A percentile compares a stretch with the other conserved stretches of the same genome.
Conservation (phyloP, 2,329 filamentous ascomycete genomes). For the Clonostachys sp. region DNA sequence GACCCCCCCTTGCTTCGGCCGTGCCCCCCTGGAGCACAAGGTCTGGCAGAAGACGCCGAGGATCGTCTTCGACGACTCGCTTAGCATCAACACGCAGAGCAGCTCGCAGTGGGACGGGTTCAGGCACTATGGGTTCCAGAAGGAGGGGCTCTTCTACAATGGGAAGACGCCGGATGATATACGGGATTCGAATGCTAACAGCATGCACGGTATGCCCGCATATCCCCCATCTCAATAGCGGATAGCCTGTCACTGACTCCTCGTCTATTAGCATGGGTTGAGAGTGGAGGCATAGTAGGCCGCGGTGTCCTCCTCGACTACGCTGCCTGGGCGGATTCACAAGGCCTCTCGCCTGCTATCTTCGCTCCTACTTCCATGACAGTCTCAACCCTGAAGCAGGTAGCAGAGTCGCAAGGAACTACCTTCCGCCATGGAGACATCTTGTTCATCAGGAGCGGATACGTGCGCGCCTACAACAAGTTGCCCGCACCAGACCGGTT, state of each 20-base stretch:
- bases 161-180: conserved; percentile 35
- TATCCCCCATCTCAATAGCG: not conserved
- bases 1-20: conserved; percentile 23
- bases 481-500: conserved; percentile 27
- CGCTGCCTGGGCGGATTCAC: conserved; percentile 32
- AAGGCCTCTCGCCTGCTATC: conserved; percentile 25
- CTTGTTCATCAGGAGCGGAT: conserved; percentile 50
- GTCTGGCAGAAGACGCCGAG: conserved; percentile 17
- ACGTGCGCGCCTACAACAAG: conserved; percentile 34
- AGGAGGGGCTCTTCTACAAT: conserved; percentile 25
- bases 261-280: conserved; percentile 10
- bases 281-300: conserved; percentile 39
- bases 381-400: conserved; percentile 30
- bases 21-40: conserved; percentile 18
- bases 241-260: not conserved
- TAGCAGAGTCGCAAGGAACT: conserved; percentile 31
- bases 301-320: conserved; percentile 50
- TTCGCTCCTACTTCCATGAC: conserved; percentile 37
- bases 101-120: conserved; percentile 33
- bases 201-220: conserved; percentile 17
- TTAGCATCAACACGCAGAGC: conserved; percentile 28
- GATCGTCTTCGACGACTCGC: conserved; percentile 22
- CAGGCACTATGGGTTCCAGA: conserved; percentile 29
- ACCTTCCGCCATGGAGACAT: conserved; percentile 46
- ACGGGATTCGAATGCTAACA: conserved; percentile 19